Base-by-base conservation (phyloP, 768 basidiomycete genomes). In the Lactarius hatsudake region DNA sequence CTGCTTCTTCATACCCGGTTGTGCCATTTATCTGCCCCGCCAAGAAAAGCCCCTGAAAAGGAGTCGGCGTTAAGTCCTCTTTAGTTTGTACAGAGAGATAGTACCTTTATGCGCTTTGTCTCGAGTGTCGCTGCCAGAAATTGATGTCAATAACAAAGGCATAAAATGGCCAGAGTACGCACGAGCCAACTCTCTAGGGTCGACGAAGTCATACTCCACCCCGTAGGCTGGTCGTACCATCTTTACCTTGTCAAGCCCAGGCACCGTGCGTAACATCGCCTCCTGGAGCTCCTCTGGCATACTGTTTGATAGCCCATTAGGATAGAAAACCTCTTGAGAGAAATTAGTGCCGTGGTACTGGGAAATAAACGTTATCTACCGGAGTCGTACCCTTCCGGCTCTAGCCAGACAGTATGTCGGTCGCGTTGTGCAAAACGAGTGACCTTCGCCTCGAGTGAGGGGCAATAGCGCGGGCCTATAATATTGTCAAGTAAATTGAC, bases 1-100 rank as follows among this genome's bases (percentile, higher is more conserved):
- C 94, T 1, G 94, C 94, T 78, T 96, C 94, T 74, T 96, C 94
- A 74, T 96, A 96, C 5, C 94, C 94, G 2, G 94, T 96, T 1
- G 94, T 96, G 13, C 90, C 90, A 61, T 57, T 53, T n/a, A 68
- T 68, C 48, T 81, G 80, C 10, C 77, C 78, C 0, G 80, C 79
- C 34, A 81, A 74, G 72, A 76, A 81, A 12, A 81, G 73, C 2
- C 80, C 80, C 72, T 77, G 62, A 18, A 38, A 40, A 42, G 13
- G 38, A 48, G n/a, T 66, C 17, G 64, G 65, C 32, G 28, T 18
- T 36, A 34, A 45, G 18, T n/a, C 10, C 1, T 30, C n/a, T 58
- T 48, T 34, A 2, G 36, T 30, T 57, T 6, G 48, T 13, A 43
- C 30, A 30, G 18, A 23, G 36, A 32, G 3, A 12, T 48, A n/a